Evolutionary conservation across 2,329 filamentous ascomycete genomes (phyloP).

Genomic region (Emericellopsis cladophorae): DNA sequence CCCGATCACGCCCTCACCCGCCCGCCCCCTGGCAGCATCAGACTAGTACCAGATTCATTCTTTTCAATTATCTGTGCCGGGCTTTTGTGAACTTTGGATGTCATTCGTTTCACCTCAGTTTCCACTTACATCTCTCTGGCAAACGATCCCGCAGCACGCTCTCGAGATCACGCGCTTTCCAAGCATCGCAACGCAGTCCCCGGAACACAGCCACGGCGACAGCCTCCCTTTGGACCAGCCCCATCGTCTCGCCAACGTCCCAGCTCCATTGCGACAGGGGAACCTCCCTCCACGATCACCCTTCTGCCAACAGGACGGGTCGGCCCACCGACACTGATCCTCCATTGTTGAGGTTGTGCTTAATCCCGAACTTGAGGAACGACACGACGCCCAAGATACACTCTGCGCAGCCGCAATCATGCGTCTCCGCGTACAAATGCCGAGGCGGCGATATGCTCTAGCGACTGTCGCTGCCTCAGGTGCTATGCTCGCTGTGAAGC

Average conservation of each 20-base stretch:
- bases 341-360: too few relatives aligned
- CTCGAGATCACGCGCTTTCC: too few relatives aligned
- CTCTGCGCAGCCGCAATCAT: neutral
- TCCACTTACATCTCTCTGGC: neutral
- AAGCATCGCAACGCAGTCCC: too few relatives aligned
- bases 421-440: neutral
- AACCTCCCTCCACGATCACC: too few relatives aligned
- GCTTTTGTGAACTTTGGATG: neutral
- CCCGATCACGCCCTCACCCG: too few relatives aligned
- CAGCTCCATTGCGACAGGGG: neutral
- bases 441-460: slow-evolving; percentile 8
- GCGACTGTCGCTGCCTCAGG: slow-evolving; percentile 11
- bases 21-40: too few relatives aligned
- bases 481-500: slow-evolving; percentile 13
- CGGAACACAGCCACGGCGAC: neutral
- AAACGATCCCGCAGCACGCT: neutral
- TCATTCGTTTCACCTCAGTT: neutral
- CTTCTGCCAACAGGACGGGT: too few relatives aligned
- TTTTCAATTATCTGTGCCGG: neutral
- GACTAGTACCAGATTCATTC: too few relatives aligned
- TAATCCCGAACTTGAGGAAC: neutral
- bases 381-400: neutral
- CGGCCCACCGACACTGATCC: too few relatives aligned
- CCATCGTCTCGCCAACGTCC: neutral
- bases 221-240: neutral